These are phyloP conservation scores for Cercospora sesami DNA, from an alignment of 2,329 filamentous ascomycete genomes.

Conservation along the genomic window DNA sequence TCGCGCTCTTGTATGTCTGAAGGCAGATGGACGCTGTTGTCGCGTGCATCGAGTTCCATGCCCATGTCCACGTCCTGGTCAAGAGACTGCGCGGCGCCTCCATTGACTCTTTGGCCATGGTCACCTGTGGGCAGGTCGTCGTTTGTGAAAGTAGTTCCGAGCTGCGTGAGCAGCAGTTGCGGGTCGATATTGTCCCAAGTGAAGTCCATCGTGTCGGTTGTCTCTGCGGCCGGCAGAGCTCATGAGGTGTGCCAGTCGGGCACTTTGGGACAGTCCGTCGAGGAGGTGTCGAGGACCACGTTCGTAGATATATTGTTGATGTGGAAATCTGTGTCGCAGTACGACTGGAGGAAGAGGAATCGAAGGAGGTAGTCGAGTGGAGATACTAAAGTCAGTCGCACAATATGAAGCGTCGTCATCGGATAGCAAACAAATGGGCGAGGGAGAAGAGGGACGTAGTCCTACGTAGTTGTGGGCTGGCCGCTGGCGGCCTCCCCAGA, in stretches of 20 bases:
- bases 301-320: neutral
- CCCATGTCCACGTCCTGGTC: neutral
- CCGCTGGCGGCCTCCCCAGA: neutral
- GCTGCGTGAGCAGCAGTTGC: neutral
- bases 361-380: neutral
- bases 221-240: conserved; percentile 8
- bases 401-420: neutral
- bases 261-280: neutral
- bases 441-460: neutral
- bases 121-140: too few species aligned
- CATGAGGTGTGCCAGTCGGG: neutral
- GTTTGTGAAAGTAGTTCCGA: too few species aligned
- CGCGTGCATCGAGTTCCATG: neutral
- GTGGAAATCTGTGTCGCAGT: neutral
- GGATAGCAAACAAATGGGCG: neutral
- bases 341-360: neutral
- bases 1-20: too few species aligned
- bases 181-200: neutral
- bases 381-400: neutral
- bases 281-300: too few species aligned
- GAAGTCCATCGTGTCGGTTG: neutral
- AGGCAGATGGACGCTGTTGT: neutral
- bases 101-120: too few species aligned
- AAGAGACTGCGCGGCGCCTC: neutral
- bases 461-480: neutral